phyloP scores from a whole-genome alignment of 345 rosid species.

The Ailanthus altissimus region DNA sequence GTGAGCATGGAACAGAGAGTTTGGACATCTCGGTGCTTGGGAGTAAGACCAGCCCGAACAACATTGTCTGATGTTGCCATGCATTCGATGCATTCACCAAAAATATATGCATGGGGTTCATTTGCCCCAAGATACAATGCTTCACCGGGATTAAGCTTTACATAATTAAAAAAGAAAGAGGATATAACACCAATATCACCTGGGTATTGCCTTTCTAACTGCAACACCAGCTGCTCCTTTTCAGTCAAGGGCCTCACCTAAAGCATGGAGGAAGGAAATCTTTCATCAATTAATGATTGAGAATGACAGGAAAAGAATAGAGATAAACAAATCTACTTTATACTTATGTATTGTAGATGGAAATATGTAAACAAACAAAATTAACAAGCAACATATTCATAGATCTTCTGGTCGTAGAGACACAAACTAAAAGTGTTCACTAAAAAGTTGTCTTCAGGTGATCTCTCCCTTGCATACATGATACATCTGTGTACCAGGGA shows the following conservation, averaged over 20 bases:
- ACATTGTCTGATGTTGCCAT: constrained; percentile 99
- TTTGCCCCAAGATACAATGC: constrained; percentile 94
- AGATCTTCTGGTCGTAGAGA: background rate
- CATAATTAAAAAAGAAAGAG: constrained; percentile 82
- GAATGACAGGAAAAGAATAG: background rate
- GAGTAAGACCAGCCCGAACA: constrained; percentile 97
- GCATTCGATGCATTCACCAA: constrained; percentile 91
- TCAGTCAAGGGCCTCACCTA: constrained; percentile 83
- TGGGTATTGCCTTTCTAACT: constrained; percentile 83
- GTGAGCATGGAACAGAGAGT: constrained; percentile 97
- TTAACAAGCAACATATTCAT: background rate
- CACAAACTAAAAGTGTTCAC: too few species aligned
- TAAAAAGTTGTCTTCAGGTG: background rate
- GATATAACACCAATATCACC: constrained; percentile 85
- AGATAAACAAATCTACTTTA: background rate
- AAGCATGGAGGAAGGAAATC: background rate
- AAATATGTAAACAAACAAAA: background rate
- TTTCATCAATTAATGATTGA: constrained; percentile 11
- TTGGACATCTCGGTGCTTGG: constrained; percentile 78
- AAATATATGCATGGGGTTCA: constrained; percentile 92
- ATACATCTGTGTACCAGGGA: background rate
- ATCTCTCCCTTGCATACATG: background rate
- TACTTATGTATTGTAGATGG: background rate
- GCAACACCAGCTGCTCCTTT: constrained; percentile 81
- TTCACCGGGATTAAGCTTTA: constrained; percentile 92